A percentile compares a stretch with the other conserved stretches of the same genome.
These are phyloP conservation scores for Mortierella sp. DNA, from an alignment of 371 early-diverging fungal species.

Conservation along the genomic window DNA sequence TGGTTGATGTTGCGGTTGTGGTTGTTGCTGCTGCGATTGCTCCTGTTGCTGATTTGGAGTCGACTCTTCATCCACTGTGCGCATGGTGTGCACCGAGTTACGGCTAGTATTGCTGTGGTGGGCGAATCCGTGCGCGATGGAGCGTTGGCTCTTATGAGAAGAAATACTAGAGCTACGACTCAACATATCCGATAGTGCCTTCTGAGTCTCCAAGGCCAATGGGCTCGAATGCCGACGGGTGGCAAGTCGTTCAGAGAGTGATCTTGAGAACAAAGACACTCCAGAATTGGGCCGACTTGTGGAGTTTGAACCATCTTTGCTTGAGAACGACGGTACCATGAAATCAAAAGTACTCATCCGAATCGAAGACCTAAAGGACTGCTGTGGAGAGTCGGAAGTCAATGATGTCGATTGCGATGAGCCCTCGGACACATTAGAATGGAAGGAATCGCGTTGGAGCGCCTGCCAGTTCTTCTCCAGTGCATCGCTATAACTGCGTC, in stretches of 20 bases:
- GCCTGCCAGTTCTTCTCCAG: slow-evolving; percentile 38
- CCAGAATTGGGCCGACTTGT: slow-evolving; percentile 9
- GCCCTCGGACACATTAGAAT: slow-evolving; percentile 3
- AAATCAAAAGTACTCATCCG: slow-evolving; percentile 33
- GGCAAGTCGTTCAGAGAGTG: neutral
- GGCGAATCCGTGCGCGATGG: slow-evolving; percentile 1
- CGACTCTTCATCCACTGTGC: slow-evolving; percentile 19
- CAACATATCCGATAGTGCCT: slow-evolving; percentile 14
- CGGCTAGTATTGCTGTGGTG: neutral
- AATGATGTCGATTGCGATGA: slow-evolving; percentile 17
- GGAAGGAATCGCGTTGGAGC: slow-evolving; percentile 7
- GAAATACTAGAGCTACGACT: slow-evolving; percentile 16
- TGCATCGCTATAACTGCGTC: slow-evolving; percentile 37
- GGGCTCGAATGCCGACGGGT: slow-evolving; percentile 46
- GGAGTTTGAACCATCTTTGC: neutral
- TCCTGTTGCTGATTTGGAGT: neutral
- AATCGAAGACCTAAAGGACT: slow-evolving; percentile 10
- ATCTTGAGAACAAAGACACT: neutral
- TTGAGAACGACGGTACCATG: slow-evolving; percentile 14
- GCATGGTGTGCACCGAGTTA: slow-evolving; percentile 24
- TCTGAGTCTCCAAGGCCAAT: slow-evolving; percentile 21
- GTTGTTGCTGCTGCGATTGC: neutral
- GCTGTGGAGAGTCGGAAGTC: slow-evolving; percentile 11
- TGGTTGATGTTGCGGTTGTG: slow-evolving; percentile 4
- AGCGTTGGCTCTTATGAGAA: slow-evolving; percentile 15